phyloP scores from a whole-genome alignment of 306 rosid species.

The Trichosanthes cucumerina region DNA sequence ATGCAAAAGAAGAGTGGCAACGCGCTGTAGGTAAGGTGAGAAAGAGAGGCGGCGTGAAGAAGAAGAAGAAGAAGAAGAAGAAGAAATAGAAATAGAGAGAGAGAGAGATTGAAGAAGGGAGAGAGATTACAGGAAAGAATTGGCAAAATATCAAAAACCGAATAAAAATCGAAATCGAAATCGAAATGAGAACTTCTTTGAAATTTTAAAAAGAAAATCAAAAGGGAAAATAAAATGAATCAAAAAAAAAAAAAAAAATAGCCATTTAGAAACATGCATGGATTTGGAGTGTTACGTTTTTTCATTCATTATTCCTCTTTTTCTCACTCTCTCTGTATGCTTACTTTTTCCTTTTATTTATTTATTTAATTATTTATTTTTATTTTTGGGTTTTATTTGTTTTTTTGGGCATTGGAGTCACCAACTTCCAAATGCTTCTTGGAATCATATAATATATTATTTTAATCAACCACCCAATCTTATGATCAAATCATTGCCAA shows the following conservation, averaged over 20 bases:
- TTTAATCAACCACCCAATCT: neutral
- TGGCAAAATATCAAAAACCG: conserved; percentile 2
- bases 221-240: neutral
- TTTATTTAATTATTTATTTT: neutral
- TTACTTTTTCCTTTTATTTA: neutral
- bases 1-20: conserved; percentile 2
- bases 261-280: neutral
- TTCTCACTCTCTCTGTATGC: neutral
- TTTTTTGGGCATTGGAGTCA: neutral
- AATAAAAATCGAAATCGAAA: neutral
- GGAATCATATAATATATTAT: neutral
- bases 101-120: neutral
- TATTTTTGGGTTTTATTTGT: neutral
- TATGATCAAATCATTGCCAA: neutral
- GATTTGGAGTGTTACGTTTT: conserved; percentile 12
- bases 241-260: neutral
- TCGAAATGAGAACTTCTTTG: neutral
- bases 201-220: neutral
- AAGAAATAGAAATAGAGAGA: conserved; percentile 13
- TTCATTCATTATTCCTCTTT: neutral
- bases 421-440: conserved; percentile 3
- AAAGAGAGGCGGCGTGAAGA: conserved; percentile 37
- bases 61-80: conserved; percentile 12
- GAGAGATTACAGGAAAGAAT: conserved; percentile 5
- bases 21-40: conserved; percentile 11